These are phyloP conservation scores for Torulaspora gathmanii DNA, from an alignment of 805 yeast species.

Conservation along the genomic window DNA sequence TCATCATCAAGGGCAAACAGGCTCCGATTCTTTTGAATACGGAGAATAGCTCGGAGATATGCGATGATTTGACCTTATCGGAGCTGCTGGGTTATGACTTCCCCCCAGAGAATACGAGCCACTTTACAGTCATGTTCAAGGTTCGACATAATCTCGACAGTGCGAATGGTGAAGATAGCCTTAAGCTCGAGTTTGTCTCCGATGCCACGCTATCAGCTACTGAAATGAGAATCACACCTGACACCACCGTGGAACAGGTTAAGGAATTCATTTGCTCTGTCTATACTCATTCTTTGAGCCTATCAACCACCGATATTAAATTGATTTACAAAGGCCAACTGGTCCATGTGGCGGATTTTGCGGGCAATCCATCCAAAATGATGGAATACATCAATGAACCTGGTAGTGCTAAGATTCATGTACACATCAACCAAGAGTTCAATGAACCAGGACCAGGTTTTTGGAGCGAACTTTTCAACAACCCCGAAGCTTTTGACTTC, in stretches of 20 bases:
- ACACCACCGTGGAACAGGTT: conserved; percentile 28
- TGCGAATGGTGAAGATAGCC: conserved; percentile 8
- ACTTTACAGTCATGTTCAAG: conserved; percentile 31
- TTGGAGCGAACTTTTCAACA: conserved; percentile 28
- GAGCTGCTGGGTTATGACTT: conserved; percentile 36
- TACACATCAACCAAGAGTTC: conserved; percentile 26
- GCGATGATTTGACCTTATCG: conserved; percentile 24
- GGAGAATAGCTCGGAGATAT: conserved; percentile 13
- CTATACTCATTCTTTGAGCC: conserved; percentile 22
- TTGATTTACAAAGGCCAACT: conserved; percentile 30
- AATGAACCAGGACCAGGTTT: conserved; percentile 27
- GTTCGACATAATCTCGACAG: conserved; percentile 23
- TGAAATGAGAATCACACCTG: conserved; percentile 20
- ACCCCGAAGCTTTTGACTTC: conserved; percentile 20
- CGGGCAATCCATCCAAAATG: conserved; percentile 21
- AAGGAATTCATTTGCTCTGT: conserved; percentile 28
- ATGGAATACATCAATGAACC: conserved; percentile 18
- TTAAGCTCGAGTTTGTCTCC: conserved; percentile 24
- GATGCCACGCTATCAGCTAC: conserved; percentile 22
- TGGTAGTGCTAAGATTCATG: conserved; percentile 23
- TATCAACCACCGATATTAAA: conserved; percentile 23
- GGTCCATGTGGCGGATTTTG: conserved; percentile 15
- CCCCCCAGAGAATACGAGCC: conserved; percentile 31
- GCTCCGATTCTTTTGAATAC: conserved; percentile 12
- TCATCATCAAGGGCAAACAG: conserved; percentile 25